Conservation (phyloP, 2,329 filamentous ascomycete species). For the Aspergillus pseudoviridinutans region DNA sequence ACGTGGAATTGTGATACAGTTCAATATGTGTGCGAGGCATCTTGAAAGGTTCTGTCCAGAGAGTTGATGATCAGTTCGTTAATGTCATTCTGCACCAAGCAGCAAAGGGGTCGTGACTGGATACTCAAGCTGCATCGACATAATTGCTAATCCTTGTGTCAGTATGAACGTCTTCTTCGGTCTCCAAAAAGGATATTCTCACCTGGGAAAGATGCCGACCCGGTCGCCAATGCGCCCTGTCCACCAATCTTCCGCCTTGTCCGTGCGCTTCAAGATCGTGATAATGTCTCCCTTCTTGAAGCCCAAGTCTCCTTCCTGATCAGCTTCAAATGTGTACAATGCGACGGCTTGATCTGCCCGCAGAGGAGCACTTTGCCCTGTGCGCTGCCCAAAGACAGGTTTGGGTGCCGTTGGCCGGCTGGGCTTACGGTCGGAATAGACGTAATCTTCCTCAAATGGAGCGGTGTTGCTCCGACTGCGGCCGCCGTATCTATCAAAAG, state of each 20-base stretch:
- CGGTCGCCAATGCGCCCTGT: slow-evolving; percentile 81
- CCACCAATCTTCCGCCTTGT: slow-evolving; percentile 97
- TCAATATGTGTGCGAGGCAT: background rate
- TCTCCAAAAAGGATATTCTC: slow-evolving; percentile 19
- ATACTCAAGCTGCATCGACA: slow-evolving; percentile 29
- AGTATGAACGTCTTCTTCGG: background rate
- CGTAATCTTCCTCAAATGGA: slow-evolving; percentile 47
- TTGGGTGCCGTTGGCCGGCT: slow-evolving; percentile 83
- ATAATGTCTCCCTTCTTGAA: slow-evolving; percentile 99
- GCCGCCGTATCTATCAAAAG: slow-evolving; percentile 26
- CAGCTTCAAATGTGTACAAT: slow-evolving; percentile 88
- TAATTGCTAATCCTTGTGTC: slow-evolving; percentile 31
- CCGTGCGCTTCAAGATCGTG: slow-evolving; percentile 88
- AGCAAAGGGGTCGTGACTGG: slow-evolving; percentile 5
- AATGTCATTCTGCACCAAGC: slow-evolving; percentile 22
- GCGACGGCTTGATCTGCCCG: slow-evolving; percentile 78
- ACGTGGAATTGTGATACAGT: background rate
- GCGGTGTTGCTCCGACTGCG: slow-evolving; percentile 37
- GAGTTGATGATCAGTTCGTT: slow-evolving; percentile 15
- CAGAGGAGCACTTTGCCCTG: slow-evolving; percentile 35
- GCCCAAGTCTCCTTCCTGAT: slow-evolving; percentile 84
- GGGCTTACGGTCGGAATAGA: slow-evolving; percentile 61
- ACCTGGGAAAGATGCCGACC: slow-evolving; percentile 91
- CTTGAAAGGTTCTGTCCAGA: background rate
- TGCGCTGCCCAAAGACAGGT: slow-evolving; percentile 64